These are phyloP conservation scores for Aspergillus calidoustus DNA, from an alignment of 2,329 filamentous ascomycete species.

Conservation along the genomic window DNA sequence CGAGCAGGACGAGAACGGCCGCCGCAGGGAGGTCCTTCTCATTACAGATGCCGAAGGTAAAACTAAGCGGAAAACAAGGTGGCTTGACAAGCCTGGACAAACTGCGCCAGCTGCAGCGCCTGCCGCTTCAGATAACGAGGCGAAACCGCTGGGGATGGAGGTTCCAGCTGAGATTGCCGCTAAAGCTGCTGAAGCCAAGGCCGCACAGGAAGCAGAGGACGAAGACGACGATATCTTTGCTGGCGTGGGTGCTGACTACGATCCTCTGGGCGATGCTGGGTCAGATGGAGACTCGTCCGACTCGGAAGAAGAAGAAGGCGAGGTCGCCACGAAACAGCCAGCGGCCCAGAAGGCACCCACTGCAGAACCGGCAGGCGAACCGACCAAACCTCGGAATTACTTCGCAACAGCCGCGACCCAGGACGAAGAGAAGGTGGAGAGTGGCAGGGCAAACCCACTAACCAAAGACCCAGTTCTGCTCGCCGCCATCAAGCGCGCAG, in stretches of 20 bases:
- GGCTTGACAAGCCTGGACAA: constrained; percentile 48
- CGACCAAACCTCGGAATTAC: constrained; percentile 52
- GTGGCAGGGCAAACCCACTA: constrained; percentile 44
- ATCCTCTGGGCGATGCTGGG: constrained; percentile 60
- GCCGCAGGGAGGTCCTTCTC: constrained; percentile 62
- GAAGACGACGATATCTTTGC: constrained; percentile 68
- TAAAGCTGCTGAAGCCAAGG: constrained; percentile 30
- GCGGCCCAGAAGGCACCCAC: constrained; percentile 15
- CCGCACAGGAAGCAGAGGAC: constrained; percentile 54
- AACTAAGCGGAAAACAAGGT: constrained; percentile 65
- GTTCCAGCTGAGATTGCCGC: constrained; percentile 50
- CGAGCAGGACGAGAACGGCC: constrained; percentile 58
- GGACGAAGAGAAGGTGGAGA: constrained; percentile 57
- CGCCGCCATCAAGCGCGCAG: constrained; percentile 84
- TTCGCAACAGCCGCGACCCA: constrained; percentile 42
- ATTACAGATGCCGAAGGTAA: constrained; percentile 64
- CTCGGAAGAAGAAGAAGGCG: constrained; percentile 39
- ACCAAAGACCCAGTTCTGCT: constrained; percentile 77
- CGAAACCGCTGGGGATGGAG: constrained; percentile 56
- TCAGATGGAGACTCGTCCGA: constrained; percentile 53
- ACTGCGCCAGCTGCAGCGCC: constrained; percentile 27
- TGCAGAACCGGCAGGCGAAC: constrained; percentile 20
- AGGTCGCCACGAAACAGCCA: constrained; percentile 17
- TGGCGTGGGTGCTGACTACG: constrained; percentile 63
- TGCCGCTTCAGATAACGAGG: constrained; percentile 50